phyloP scores from a whole-genome alignment of 2,329 filamentous ascomycete species.

The Exserohilum turcica region DNA sequence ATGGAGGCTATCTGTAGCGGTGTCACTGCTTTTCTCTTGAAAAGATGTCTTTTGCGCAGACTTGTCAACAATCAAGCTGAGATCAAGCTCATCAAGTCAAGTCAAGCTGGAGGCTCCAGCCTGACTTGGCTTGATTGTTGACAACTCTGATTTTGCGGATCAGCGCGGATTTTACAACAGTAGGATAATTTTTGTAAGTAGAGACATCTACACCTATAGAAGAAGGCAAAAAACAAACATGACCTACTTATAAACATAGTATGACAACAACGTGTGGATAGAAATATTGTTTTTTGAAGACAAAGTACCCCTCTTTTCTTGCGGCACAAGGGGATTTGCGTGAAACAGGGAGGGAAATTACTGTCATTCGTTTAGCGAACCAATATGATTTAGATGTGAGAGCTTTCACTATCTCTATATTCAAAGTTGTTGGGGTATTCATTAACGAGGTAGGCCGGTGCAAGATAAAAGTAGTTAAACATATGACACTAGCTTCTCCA shows the following conservation, averaged over 20 bases:
- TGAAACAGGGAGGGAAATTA: background rate
- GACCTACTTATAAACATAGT: background rate
- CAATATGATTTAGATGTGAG: too few species aligned
- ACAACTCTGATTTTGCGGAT: too few species aligned
- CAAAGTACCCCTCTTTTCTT: background rate
- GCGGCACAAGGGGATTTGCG: background rate
- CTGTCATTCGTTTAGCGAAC: too few species aligned
- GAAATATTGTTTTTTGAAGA: background rate
- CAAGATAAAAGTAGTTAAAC: too few species aligned
- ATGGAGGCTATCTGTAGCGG: background rate
- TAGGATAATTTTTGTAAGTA: background rate
- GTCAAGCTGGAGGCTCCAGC: too few species aligned
- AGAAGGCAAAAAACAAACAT: background rate
- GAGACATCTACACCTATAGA: background rate
- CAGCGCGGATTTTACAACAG: background rate
- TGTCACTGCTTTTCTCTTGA: background rate
- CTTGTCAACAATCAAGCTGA: too few species aligned
- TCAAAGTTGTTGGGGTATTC: too few species aligned
- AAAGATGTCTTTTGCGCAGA: background rate
- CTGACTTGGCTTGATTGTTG: too few species aligned
- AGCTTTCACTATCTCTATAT: too few species aligned
- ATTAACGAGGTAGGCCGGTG: too few species aligned
- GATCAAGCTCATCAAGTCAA: too few species aligned
- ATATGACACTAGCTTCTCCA: too few species aligned
- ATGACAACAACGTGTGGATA: background rate